A percentile compares a stretch with the other conserved stretches of the same genome.
Evolutionary conservation across 202 grass and related monocot genomes (phyloP).

Genomic region (Setaria viridis): DNA sequence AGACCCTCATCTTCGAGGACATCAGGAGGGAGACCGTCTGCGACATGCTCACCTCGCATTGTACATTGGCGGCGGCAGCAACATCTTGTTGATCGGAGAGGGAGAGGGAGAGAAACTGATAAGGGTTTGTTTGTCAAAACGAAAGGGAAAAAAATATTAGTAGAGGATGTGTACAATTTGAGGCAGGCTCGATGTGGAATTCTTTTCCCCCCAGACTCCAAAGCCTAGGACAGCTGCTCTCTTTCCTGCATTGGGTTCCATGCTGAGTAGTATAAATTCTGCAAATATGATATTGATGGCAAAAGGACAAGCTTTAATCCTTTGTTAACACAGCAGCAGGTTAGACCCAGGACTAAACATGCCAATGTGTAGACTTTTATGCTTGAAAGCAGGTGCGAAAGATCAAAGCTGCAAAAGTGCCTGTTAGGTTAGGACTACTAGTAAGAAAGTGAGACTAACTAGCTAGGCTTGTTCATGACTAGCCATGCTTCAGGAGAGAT

Average conservation of each 20-base stretch:
- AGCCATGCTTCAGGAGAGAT: background rate
- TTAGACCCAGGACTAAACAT: conserved; percentile 30
- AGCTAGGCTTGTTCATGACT: background rate
- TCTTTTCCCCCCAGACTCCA: conserved; percentile 29
- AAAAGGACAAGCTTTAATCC: conserved; percentile 31
- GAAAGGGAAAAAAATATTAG: background rate
- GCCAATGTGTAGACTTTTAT: conserved; percentile 6
- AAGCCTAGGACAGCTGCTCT: conserved; percentile 43
- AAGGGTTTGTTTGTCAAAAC: background rate
- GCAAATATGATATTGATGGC: conserved; percentile 22
- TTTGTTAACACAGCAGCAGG: conserved; percentile 34
- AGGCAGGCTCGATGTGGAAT: conserved; percentile 42
- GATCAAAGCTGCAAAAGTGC: conserved; percentile 39
- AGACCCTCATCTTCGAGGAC: conserved; percentile 92
- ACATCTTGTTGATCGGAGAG: conserved; percentile 51
- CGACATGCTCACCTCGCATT: conserved; percentile 71
- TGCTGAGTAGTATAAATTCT: conserved; percentile 29
- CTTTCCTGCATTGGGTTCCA: conserved; percentile 41
- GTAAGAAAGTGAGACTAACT: conserved; percentile 22
- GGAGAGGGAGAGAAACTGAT: background rate
- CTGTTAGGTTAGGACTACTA: too few species aligned
- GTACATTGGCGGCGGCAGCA: conserved; percentile 50
- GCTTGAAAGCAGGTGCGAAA: conserved; percentile 25
- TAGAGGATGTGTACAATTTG: conserved; percentile 44
- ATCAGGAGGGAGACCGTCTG: conserved; percentile 73